These are phyloP conservation scores for Cystobasidium pallidum DNA, from an alignment of 1,284 basidiomycete genomes.

Conservation along the genomic window DNA sequence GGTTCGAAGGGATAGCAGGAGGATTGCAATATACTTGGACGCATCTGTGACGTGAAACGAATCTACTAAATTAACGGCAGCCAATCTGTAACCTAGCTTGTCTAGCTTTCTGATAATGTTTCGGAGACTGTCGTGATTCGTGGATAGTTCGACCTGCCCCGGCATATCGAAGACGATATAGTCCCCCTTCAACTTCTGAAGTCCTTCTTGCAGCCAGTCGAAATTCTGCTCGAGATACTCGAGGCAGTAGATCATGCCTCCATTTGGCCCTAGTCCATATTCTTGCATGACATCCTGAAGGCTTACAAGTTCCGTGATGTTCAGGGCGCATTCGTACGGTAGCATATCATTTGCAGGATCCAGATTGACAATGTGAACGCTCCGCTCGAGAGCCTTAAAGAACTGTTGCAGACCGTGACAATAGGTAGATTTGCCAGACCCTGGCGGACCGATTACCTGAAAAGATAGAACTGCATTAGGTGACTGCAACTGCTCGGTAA, in stretches of 20 bases:
- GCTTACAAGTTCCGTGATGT: conserved; percentile 83
- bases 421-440: conserved; percentile 91
- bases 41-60: conserved; percentile 96
- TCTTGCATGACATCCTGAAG: conserved; percentile 86
- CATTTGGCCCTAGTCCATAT: conserved; percentile 88
- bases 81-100: conserved; percentile 82
- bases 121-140: conserved; percentile 88
- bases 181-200: conserved; percentile 63
- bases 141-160: conserved; percentile 96
- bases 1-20: conserved; percentile 86
- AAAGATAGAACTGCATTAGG: not conserved
- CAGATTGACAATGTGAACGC: conserved; percentile 87
- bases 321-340: conserved; percentile 86
- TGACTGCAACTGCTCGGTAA: not conserved
- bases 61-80: conserved; percentile 92
- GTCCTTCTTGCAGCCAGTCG: conserved; percentile 82
- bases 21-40: conserved; percentile 88
- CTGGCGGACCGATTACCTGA: conserved; percentile 82
- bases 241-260: conserved; percentile 95
- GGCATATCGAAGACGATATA: conserved; percentile 96
- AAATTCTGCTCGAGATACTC: conserved; percentile 95
- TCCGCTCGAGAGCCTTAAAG: conserved; percentile 79
- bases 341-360: conserved; percentile 92
- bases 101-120: conserved; percentile 71
- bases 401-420: conserved; percentile 90